phyloP scores from a whole-genome alignment of 345 rosid genomes.

The Murraya koenigii region DNA sequence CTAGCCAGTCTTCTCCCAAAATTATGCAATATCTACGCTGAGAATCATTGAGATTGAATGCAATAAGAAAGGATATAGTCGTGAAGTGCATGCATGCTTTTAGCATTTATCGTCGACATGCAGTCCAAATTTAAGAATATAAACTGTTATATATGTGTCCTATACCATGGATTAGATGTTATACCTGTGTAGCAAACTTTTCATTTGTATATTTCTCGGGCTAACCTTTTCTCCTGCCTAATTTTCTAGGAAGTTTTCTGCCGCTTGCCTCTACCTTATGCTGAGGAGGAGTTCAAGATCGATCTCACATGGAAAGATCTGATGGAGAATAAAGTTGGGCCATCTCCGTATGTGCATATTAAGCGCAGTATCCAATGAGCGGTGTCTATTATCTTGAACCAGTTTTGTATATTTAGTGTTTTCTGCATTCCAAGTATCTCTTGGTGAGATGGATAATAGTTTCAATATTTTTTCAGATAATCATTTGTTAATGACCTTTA shows the following conservation, averaged over 20 bases:
- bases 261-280: conserved; percentile 79
- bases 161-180: neutral
- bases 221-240: conserved; percentile 22
- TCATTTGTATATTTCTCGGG: neutral
- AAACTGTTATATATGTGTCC: neutral
- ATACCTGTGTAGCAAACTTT: neutral
- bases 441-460: too few species aligned
- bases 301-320: conserved; percentile 59
- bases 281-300: conserved; percentile 82
- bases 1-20: neutral
- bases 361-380: conserved; percentile 84
- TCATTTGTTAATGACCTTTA: neutral
- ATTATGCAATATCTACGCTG: neutral
- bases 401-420: neutral
- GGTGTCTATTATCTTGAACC: conserved; percentile 6
- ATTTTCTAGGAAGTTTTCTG: conserved; percentile 61
- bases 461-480: neutral
- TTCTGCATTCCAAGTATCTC: conserved; percentile 27
- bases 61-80: neutral
- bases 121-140: neutral
- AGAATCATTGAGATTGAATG: neutral
- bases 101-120: neutral
- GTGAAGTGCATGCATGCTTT: neutral
- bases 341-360: conserved; percentile 84
- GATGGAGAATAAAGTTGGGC: conserved; percentile 56